Percentiles rank a stretch among this genome's conserved stretches.
phyloP scores from a whole-genome alignment of 2,329 filamentous ascomycete genomes.

The Fusarium veterinarium region DNA sequence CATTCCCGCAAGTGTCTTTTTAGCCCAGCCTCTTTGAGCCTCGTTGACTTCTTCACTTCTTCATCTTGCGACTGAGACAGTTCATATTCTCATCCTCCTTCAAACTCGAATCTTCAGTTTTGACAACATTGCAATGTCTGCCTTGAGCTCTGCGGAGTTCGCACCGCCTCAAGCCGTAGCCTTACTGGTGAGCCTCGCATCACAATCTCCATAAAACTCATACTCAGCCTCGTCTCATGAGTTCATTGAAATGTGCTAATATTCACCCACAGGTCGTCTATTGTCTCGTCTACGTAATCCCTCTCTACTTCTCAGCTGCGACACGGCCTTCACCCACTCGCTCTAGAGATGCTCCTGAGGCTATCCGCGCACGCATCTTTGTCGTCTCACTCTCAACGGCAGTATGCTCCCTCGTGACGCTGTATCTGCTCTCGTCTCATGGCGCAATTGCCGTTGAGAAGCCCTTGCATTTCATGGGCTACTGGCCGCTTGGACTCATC shows the following conservation, averaged over 20 bases:
- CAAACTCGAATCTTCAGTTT: background rate
- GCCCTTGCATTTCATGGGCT: constrained; percentile 76
- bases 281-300: constrained; percentile 89
- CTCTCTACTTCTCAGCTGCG: constrained; percentile 84
- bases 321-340: constrained; percentile 84
- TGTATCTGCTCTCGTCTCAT: constrained; percentile 68
- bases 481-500: constrained; percentile 77
- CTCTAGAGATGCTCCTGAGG: constrained; percentile 87
- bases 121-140: constrained; percentile 14
- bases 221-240: background rate
- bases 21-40: constrained; percentile 3
- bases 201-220: background rate
- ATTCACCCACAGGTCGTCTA: constrained; percentile 69
- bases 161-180: constrained; percentile 38
- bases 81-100: background rate
- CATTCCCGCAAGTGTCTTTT: constrained; percentile 12
- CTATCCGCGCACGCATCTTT: constrained; percentile 87
- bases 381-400: constrained; percentile 82
- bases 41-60: background rate
- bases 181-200: constrained; percentile 39
- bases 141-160: constrained; percentile 27
- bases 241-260: constrained; percentile 5
- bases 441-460: constrained; percentile 60
- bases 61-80: background rate
- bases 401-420: constrained; percentile 73